Conservation (phyloP, 2,329 filamentous ascomycete species). For the Thelonectria olida region DNA sequence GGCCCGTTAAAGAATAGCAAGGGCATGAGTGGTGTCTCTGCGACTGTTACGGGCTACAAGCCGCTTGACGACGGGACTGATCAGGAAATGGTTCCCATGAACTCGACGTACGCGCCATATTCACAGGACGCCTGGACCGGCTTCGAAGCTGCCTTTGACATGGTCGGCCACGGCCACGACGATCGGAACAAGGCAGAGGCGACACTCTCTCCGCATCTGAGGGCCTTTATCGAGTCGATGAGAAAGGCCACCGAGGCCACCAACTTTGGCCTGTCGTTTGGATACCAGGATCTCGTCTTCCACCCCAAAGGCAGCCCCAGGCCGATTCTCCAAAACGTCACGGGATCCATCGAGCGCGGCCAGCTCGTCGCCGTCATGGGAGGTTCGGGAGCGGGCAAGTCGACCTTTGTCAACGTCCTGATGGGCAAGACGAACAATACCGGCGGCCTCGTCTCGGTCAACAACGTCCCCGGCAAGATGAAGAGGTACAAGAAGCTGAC, state of each 20-base stretch:
- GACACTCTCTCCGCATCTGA: constrained; percentile 48
- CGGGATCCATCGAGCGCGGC: constrained; percentile 62
- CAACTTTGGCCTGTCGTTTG: constrained; percentile 63
- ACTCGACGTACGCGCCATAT: constrained; percentile 44
- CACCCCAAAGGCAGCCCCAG: constrained; percentile 54
- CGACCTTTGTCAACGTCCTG: constrained; percentile 68
- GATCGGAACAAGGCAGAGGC: constrained; percentile 26
- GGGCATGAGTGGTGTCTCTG: constrained; percentile 42
- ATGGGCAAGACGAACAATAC: constrained; percentile 66
- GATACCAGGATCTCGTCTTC: constrained; percentile 59
- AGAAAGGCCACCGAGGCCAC: constrained; percentile 59
- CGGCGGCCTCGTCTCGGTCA: constrained; percentile 60
- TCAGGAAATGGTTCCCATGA: constrained; percentile 48
- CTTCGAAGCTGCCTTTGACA: constrained; percentile 49
- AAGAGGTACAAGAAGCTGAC: constrained; percentile 67
- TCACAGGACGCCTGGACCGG: constrained; percentile 41
- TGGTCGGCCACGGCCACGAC: constrained; percentile 42
- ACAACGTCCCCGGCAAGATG: constrained; percentile 58
- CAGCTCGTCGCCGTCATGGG: constrained; percentile 69
- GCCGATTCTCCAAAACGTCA: constrained; percentile 62
- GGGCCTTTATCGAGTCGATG: constrained; percentile 62
- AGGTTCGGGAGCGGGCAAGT: constrained; percentile 67
- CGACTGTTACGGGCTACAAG: constrained; percentile 46
- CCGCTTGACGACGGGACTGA: constrained; percentile 45
- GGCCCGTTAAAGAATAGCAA: constrained; percentile 30